These are phyloP conservation scores for Corymbia maculata DNA, from an alignment of 345 rosid genomes.

Conservation along the genomic window DNA sequence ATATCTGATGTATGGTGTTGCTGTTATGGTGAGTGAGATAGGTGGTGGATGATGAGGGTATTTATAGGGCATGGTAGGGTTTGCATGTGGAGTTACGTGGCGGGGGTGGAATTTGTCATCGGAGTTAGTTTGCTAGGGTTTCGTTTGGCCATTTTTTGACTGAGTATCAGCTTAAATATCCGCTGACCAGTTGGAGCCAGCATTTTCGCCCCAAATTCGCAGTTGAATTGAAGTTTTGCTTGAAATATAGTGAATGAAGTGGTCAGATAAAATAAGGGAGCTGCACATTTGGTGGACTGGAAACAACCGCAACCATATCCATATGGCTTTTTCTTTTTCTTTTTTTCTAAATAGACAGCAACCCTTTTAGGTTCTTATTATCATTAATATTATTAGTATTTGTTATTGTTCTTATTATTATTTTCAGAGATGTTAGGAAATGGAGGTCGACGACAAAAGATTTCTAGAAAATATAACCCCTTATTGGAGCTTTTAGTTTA, in stretches of 20 bases:
- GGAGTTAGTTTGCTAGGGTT: not conserved
- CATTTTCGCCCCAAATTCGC: not conserved
- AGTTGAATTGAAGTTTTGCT: not conserved
- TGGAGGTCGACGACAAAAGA: not conserved
- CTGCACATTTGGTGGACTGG: not conserved
- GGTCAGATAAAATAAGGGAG: not conserved
- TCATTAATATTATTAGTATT: not conserved
- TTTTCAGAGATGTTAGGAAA: not conserved
- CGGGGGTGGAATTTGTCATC: not conserved
- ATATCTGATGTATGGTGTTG: not conserved
- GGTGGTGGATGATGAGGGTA: not conserved
- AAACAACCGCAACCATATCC: not conserved
- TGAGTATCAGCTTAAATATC: not conserved
- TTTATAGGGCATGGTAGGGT: not conserved
- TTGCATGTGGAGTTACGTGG: not conserved
- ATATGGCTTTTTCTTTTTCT: not conserved
- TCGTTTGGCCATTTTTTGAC: not conserved
- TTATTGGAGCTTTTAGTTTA: not conserved
- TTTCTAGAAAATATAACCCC: not conserved
- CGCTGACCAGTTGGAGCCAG: not conserved
- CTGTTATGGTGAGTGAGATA: not conserved
- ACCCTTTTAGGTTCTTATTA: not conserved
- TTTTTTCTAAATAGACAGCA: not conserved
- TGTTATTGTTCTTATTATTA: not conserved
- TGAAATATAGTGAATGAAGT: not conserved